phyloP scores from a whole-genome alignment of 208 protist species.

The Hexamita inflata region DNA sequence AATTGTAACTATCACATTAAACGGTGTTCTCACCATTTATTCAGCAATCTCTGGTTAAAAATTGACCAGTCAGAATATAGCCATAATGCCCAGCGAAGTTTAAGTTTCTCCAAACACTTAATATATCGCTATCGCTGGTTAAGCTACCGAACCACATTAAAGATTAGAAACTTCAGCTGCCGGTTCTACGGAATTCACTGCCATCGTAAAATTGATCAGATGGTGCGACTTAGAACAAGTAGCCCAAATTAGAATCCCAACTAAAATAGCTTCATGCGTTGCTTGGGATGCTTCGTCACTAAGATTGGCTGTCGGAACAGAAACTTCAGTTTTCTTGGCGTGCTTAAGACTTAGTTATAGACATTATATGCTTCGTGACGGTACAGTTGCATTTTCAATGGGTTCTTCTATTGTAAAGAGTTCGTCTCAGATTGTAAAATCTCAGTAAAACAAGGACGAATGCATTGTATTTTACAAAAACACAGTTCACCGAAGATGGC shows the following conservation, averaged over 20 bases:
- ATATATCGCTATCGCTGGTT: background rate
- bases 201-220: background rate
- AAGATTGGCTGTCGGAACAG: background rate
- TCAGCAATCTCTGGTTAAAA: background rate
- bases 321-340: background rate
- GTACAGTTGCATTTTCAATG: conserved; percentile 8
- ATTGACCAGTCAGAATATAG: background rate
- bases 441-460: background rate
- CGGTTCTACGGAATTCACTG: background rate
- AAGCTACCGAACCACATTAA: background rate
- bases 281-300: background rate
- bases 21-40: conserved; percentile 4
- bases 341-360: background rate
- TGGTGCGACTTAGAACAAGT: background rate
- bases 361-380: conserved; percentile 12
- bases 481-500: background rate
- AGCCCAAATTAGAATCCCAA: background rate
- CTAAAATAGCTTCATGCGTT: background rate
- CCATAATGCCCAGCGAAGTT: conserved; percentile 2
- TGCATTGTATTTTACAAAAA: conserved; percentile 9
- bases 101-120: conserved; percentile 5
- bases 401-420: background rate
- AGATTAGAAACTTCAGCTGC: background rate
- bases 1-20: background rate
- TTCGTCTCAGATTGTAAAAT: background rate